These are phyloP conservation scores for Parasitella parasitica DNA, from an alignment of 371 early-diverging fungal genomes.

Conservation along the genomic window DNA sequence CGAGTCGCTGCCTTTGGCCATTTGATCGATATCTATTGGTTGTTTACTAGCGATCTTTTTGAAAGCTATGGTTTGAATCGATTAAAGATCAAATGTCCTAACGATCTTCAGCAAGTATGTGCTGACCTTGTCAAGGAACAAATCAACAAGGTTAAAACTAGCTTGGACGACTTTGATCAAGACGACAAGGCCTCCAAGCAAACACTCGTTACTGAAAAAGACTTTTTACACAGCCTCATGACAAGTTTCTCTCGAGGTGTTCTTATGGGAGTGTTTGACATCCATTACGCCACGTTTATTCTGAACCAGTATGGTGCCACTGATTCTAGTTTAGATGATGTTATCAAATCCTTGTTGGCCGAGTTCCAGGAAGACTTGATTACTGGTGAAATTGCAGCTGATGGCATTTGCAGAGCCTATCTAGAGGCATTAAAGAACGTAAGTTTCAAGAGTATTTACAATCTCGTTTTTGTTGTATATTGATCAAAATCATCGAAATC, in stretches of 20 bases:
- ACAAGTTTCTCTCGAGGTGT: constrained; percentile 37
- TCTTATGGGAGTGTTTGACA: constrained; percentile 44
- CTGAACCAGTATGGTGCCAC: constrained; percentile 41
- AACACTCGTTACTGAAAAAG: neutral
- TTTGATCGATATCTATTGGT: constrained; percentile 56
- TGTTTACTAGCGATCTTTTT: constrained; percentile 57
- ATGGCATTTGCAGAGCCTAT: constrained; percentile 36
- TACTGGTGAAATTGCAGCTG: constrained; percentile 26
- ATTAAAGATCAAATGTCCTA: constrained; percentile 39
- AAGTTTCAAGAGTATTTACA: constrained; percentile 3
- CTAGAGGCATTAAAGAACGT: constrained; percentile 47
- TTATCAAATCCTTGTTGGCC: constrained; percentile 47
- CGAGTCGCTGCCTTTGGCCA: constrained; percentile 41
- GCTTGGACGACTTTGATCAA: neutral
- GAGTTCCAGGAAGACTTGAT: constrained; percentile 36
- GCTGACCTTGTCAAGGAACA: constrained; percentile 35
- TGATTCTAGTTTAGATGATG: constrained; percentile 45
- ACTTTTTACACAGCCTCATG: constrained; percentile 5
- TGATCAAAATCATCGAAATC: no score
- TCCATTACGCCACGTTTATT: constrained; percentile 30
- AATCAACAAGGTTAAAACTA: constrained; percentile 25
- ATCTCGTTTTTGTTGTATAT: neutral
- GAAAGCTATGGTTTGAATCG: constrained; percentile 26
- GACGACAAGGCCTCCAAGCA: neutral
- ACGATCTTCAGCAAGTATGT: constrained; percentile 37